These are phyloP conservation scores for Corniculantispora saksenae DNA, from an alignment of 2,329 filamentous ascomycete genomes.

Conservation along the genomic window DNA sequence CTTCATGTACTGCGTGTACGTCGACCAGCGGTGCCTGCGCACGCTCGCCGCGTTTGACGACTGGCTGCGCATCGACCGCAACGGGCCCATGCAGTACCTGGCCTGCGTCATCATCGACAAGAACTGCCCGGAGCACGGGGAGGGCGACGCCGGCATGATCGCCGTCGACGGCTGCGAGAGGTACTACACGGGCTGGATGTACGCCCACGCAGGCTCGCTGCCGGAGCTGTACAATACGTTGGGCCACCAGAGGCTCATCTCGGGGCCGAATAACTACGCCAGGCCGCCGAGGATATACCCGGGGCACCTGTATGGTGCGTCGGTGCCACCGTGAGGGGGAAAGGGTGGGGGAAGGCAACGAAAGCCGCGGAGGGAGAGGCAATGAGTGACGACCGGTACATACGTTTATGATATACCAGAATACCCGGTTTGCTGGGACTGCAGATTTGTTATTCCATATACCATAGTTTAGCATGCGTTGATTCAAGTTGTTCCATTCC, in stretches of 20 bases:
- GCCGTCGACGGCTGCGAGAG: constrained; percentile 14
- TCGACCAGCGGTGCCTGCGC: constrained; percentile 13
- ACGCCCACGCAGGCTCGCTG: constrained; percentile 15
- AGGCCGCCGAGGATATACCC: constrained; percentile 19
- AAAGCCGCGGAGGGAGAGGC: no score
- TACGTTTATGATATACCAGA: not conserved
- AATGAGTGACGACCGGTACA: not conserved
- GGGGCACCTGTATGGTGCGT: constrained; percentile 12
- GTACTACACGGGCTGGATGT: constrained; percentile 20
- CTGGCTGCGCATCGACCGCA: constrained; percentile 17
- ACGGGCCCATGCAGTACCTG: constrained; percentile 20
- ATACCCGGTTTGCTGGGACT: not conserved
- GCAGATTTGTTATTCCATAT: constrained; percentile 8
- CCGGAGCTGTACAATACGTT: constrained; percentile 19
- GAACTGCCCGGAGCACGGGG: constrained; percentile 1
- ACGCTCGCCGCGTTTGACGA: constrained; percentile 17
- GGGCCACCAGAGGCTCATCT: constrained; percentile 16
- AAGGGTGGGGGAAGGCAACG: no score
- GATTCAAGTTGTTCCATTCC: not conserved
- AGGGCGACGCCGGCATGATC: constrained; percentile 5
- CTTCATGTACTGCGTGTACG: constrained; percentile 18
- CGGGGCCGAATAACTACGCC: constrained; percentile 13
- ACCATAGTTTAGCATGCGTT: constrained; percentile 16
- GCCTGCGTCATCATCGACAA: constrained; percentile 17
- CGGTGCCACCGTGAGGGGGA: not conserved